Evolutionary conservation across 805 yeast species (phyloP), one percentile per base, ranked within the genome.

Genomic region (Sugiyamaella qingdaonensis): DNA sequence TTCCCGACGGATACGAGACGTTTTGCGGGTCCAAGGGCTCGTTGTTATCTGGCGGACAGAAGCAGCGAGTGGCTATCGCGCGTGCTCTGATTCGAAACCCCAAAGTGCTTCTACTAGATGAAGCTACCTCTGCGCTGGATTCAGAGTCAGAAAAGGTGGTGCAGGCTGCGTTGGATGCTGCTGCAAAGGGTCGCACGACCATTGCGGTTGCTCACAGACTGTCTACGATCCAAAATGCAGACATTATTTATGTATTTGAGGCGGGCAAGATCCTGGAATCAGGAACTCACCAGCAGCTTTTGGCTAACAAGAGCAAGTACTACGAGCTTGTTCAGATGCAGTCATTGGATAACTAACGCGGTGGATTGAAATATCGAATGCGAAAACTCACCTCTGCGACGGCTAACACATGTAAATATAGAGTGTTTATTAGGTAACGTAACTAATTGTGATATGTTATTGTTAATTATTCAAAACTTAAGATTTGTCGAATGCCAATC

Each of bases 131-230:
- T 2, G 86, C 86, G 1, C 68, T 81, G 35, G 86, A 82, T 62
- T 75, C 77, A 63, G 85, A 81, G 64, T 86, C 95, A 0, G 96
- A 88, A 67, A 75, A 84, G 39, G 80, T 81, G 62, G 88, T 88
- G 53, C 95, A 89, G 68, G 62, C 71, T 7, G 88, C 95, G 2
- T 82, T 85, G 54, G 78, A 77, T 24, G 74, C 69, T 14, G 92
- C 88, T 56, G 87, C 89, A 57, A 61, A 72, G 43, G 77, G 84
- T 37, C 84, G 95, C 63, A 88, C 96, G 3, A 84, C 89, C 36
- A 73, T 88, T 60, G 88, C 95, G 60, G 86, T 88, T 68, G 96
- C 96, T 4, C 96, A 88, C 70, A 75, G 96, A 59, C 74, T 88
- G 70, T 80, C 81, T 54, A 84, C 91, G 0, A 85, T 86, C 55